Evolutionary conservation across 352 stramenopile genomes (phyloP), one percentile per base, ranked within the genome.

Genomic region (Globisporangium nagaii): DNA sequence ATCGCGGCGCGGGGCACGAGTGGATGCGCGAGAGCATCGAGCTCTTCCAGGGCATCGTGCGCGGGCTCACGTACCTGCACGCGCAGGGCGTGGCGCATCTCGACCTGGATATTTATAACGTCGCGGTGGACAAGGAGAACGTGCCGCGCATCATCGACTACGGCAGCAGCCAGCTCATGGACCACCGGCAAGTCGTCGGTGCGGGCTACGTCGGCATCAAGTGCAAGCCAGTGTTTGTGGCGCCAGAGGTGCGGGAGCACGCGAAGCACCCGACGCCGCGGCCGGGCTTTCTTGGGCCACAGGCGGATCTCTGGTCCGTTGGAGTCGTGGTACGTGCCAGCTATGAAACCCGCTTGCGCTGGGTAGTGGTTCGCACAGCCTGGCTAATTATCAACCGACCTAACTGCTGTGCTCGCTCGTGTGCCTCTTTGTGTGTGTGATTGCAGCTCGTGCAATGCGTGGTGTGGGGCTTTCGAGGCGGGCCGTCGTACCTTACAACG

Each of bases 101-200:
- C 35, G 84, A 94, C 60, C 53, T 94, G 9, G 84, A 94, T 63
- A 83, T 91, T 43, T 94, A 91, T 67, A 94, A 94, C 56, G 70
- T 94, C 25, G 81, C 81, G 17, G 75, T 94, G 40, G 84, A 92
- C 62, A 70, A 65, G 52, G 58, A 70, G 15, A 48, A 58, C 20
- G 58, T 64, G 39, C 65, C 80, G 20, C 82, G 84, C 39, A 83
- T 93, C 54, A 89, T 94, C 47, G 84, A 94, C 52, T 61, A 91
- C 7, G 84, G 84, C 28, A 92, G 81, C 61, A 80, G 66, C 49
- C 84, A 90, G 60, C 61, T 94, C 36, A 81, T 91, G 60, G 80
- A 92, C 53, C 72, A 89, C 56, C 63, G 71, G 37, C 70, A 75
- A 0, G 30, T 82, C 25, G 84, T 84, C 22, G 81, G 75, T 1